Percentiles rank a stretch among this genome's conserved stretches.
These are phyloP conservation scores for Vigna reflexopilosa DNA, from an alignment of 306 rosid species.

Conservation along the genomic window DNA sequence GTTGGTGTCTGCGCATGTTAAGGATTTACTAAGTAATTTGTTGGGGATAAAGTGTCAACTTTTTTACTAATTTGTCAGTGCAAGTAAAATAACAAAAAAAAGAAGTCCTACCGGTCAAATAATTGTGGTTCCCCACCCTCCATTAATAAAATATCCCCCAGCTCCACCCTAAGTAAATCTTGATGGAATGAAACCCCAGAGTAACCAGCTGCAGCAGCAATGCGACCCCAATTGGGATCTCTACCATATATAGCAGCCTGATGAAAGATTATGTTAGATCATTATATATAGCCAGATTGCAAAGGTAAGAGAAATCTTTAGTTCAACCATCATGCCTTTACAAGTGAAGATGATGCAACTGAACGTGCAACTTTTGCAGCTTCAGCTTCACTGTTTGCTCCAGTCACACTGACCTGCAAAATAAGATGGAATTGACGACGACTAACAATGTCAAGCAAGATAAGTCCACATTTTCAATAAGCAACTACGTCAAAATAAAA, in stretches of 20 bases:
- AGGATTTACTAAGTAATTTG: not conserved
- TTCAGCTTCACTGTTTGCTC: conserved; percentile 78
- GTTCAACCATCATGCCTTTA: conserved; percentile 65
- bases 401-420: conserved; percentile 74
- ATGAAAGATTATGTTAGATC: conserved; percentile 34
- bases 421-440: conserved; percentile 31
- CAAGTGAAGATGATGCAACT: conserved; percentile 86
- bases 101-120: conserved; percentile 67
- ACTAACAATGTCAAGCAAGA: conserved; percentile 10
- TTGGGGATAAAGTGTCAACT: not conserved
- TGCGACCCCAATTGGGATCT: conserved; percentile 99
- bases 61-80: conserved; percentile 14
- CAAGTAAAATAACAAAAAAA: conserved; percentile 20
- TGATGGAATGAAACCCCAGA: conserved; percentile 82
- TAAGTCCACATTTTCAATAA: conserved; percentile 11
- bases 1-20: not conserved
- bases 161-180: conserved; percentile 70
- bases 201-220: conserved; percentile 92
- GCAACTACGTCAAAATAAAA: conserved; percentile 26
- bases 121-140: conserved; percentile 83
- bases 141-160: conserved; percentile 89
- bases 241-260: conserved; percentile 93
- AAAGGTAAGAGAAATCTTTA: conserved; percentile 5
- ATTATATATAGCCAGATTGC: conserved; percentile 28
- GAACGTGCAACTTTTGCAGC: conserved; percentile 96